Percentiles rank a stretch among this genome's conserved stretches.
Evolutionary conservation across 2,329 filamentous ascomycete species (phyloP).

Genomic region (Huntiella bhutanensis): DNA sequence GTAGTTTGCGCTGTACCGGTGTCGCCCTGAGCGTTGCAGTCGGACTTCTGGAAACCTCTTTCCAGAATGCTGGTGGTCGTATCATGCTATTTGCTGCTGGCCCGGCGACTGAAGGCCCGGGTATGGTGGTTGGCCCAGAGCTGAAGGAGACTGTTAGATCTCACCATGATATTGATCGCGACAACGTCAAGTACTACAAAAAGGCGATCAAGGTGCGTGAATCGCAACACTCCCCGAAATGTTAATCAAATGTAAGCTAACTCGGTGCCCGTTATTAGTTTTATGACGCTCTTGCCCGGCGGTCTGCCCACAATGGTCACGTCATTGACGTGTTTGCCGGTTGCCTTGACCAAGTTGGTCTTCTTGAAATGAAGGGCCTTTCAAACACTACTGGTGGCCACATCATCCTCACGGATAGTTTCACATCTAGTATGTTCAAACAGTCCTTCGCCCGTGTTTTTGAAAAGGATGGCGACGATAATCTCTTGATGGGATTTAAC

Average conservation of each 20-base stretch:
- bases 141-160: constrained; percentile 91
- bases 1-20: constrained; percentile 78
- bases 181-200: constrained; percentile 99
- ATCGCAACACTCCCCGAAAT: background rate
- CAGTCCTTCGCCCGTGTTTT: constrained; percentile 95
- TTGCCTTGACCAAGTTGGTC: constrained; percentile 88
- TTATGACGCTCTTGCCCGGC: constrained; percentile 85
- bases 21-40: constrained; percentile 92
- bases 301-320: constrained; percentile 89
- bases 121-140: constrained; percentile 91
- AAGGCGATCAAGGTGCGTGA: constrained; percentile 72
- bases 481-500: constrained; percentile 95
- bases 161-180: constrained; percentile 94
- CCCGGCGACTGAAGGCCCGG: constrained; percentile 85
- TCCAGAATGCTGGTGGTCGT: constrained; percentile 83
- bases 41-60: constrained; percentile 79
- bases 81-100: constrained; percentile 97
- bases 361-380: constrained; percentile 94
- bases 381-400: constrained; percentile 93
- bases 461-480: constrained; percentile 88
- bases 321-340: constrained; percentile 96
- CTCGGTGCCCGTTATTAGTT: constrained; percentile 35
- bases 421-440: constrained; percentile 98
- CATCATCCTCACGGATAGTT: constrained; percentile 96
- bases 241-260: constrained; percentile 15